Percentiles rank a stretch among this genome's conserved stretches.
phyloP scores from a whole-genome alignment of 2,329 filamentous ascomycete species.

The Trichoderma pleuroti region DNA sequence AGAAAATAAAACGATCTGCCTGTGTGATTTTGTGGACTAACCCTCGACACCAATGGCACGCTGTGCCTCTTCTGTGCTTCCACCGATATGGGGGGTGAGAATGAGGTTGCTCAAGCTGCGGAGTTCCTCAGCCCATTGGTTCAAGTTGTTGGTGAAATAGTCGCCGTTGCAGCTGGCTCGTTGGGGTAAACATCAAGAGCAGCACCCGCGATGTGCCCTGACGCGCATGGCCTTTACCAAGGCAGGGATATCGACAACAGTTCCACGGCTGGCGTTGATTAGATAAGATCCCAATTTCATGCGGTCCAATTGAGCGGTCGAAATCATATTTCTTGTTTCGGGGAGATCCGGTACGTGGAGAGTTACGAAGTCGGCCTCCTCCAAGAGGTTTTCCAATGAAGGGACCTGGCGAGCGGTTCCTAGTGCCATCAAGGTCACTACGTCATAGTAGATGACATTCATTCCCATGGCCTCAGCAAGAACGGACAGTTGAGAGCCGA shows the following conservation, averaged over 20 bases:
- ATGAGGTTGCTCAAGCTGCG: conserved; percentile 86
- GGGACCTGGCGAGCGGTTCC: conserved; percentile 83
- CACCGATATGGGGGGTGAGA: conserved; percentile 93
- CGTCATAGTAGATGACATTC: conserved; percentile 96
- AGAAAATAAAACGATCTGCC: background rate
- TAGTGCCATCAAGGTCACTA: conserved; percentile 89
- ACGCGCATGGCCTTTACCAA: conserved; percentile 82
- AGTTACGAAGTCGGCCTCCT: conserved; percentile 84
- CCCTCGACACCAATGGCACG: conserved; percentile 89
- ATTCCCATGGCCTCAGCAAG: conserved; percentile 97
- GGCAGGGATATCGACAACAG: conserved; percentile 89
- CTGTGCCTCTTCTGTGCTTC: conserved; percentile 96
- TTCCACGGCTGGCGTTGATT: conserved; percentile 93
- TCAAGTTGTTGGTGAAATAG: conserved; percentile 84
- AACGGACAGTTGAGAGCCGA: conserved; percentile 92
- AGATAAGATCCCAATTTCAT: conserved; percentile 95
- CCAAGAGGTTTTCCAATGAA: conserved; percentile 71
- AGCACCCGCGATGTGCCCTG: conserved; percentile 84
- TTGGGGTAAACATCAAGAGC: conserved; percentile 96
- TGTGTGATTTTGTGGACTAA: conserved; percentile 28
- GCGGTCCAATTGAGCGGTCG: conserved; percentile 69
- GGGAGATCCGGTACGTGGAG: conserved; percentile 90
- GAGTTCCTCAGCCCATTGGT: conserved; percentile 81
- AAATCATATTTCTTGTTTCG: conserved; percentile 92
- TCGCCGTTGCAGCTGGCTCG: conserved; percentile 90